These are phyloP conservation scores for Psilocybe cyanescens DNA, from an alignment of 768 basidiomycete genomes.

Conservation along the genomic window DNA sequence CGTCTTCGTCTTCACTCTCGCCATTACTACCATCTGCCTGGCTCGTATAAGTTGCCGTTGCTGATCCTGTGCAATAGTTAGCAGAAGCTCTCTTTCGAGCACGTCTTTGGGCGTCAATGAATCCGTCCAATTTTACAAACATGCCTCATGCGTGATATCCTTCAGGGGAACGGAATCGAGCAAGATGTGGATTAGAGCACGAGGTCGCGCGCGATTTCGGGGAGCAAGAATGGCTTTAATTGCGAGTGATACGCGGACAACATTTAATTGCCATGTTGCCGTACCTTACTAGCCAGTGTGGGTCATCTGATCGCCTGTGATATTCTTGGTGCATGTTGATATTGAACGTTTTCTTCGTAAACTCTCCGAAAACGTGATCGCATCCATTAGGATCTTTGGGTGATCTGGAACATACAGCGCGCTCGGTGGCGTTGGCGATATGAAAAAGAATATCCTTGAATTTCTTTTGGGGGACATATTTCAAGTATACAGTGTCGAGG, in stretches of 20 bases:
- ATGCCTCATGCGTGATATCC: neutral
- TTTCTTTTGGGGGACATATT: neutral
- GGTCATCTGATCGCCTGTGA: neutral
- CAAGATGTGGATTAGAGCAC: too few species aligned
- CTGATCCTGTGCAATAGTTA: neutral
- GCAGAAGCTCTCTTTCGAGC: too few species aligned
- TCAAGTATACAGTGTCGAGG: neutral
- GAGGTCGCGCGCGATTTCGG: too few species aligned
- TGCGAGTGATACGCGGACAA: neutral
- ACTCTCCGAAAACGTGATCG: neutral
- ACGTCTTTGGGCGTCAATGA: too few species aligned
- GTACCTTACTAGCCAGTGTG: neutral
- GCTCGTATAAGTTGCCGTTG: neutral
- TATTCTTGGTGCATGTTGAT: neutral
- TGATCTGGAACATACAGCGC: neutral
- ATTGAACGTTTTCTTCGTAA: neutral
- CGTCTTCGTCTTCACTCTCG: neutral
- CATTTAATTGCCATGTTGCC: neutral
- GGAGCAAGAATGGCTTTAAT: neutral
- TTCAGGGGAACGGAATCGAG: neutral
- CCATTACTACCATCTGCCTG: neutral
- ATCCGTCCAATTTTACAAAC: too few species aligned
- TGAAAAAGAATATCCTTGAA: neutral
- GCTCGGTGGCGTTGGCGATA: neutral
- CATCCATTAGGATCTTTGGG: neutral